Conservation (phyloP, 306 rosid genomes). For the Vachellia collinsii region DNA sequence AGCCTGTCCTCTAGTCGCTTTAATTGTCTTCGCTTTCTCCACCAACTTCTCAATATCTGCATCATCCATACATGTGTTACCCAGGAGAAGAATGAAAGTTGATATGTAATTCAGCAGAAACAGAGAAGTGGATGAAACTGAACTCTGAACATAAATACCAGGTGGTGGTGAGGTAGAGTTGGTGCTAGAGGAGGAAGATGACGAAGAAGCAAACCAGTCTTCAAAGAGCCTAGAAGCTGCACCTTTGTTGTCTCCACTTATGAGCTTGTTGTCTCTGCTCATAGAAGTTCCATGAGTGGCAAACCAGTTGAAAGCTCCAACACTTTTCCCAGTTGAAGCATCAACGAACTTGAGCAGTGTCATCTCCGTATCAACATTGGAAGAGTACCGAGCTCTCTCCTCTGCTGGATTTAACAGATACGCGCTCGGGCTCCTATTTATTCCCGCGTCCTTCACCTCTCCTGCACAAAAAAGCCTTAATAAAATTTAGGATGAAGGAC, state of each 20-base stretch:
- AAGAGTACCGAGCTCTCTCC: slow-evolving; percentile 65
- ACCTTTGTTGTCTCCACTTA: slow-evolving; percentile 91
- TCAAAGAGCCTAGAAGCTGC: slow-evolving; percentile 83
- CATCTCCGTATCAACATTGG: slow-evolving; percentile 72
- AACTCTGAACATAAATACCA: slow-evolving; percentile 28
- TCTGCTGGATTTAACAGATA: slow-evolving; percentile 69
- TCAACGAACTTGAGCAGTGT: slow-evolving; percentile 71
- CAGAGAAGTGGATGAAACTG: neutral
- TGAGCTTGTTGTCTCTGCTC: slow-evolving; percentile 76
- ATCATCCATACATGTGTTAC: neutral
- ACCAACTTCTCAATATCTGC: slow-evolving; percentile 44
- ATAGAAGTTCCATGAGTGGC: slow-evolving; percentile 92
- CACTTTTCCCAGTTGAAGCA: slow-evolving; percentile 44
- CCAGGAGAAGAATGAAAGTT: neutral
- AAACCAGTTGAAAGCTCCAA: slow-evolving; percentile 80
- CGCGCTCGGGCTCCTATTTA: slow-evolving; percentile 85
- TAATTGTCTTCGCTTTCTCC: slow-evolving; percentile 51
- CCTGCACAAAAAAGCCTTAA: slow-evolving; percentile 49
- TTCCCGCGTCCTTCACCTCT: slow-evolving; percentile 66
- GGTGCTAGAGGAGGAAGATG: slow-evolving; percentile 27
- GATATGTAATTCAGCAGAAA: neutral
- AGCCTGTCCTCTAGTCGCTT: slow-evolving; percentile 69
- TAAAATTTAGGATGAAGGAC: too few species aligned
- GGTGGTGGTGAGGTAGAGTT: slow-evolving; percentile 31
- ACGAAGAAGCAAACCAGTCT: slow-evolving; percentile 59